Percentiles rank a stretch among this genome's conserved stretches.
Conservation (phyloP, 345 rosid genomes). For the Punica granatum region DNA sequence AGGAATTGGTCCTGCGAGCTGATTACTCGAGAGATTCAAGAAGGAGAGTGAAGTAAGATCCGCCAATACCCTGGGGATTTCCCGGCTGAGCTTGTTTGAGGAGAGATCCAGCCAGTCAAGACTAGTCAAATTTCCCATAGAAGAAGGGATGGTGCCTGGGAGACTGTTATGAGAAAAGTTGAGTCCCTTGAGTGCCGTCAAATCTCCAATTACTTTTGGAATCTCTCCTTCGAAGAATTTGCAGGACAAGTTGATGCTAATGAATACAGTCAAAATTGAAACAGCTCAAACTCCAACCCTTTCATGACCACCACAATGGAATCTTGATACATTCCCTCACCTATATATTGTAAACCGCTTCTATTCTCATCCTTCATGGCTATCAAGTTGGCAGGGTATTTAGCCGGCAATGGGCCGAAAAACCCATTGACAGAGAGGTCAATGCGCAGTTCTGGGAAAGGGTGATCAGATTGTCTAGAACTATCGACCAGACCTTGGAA, state of each 20-base stretch:
- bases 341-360: neutral
- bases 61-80: constrained; percentile 4
- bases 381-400: neutral
- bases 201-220: neutral
- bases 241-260: neutral
- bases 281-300: constrained; percentile 3
- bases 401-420: neutral
- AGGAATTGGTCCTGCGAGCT: neutral
- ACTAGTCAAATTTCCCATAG: no score
- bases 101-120: no score
- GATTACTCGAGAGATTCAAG: constrained; percentile 6
- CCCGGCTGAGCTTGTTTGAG: no score
- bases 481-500: neutral
- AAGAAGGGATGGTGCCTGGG: neutral
- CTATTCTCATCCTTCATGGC: constrained; percentile 4
- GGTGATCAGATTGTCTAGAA: neutral
- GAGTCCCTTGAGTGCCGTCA: neutral
- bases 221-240: constrained; percentile 9
- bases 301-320: no score
- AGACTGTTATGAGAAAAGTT: constrained; percentile 2
- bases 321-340: fast-evolving
- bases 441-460: neutral
- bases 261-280: neutral
- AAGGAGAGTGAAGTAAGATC: neutral
- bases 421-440: constrained; percentile 9